Evolutionary conservation across 129 eudicot species (phyloP), one percentile per base, ranked within the genome.

Genomic region (Artemisia tridentata): DNA sequence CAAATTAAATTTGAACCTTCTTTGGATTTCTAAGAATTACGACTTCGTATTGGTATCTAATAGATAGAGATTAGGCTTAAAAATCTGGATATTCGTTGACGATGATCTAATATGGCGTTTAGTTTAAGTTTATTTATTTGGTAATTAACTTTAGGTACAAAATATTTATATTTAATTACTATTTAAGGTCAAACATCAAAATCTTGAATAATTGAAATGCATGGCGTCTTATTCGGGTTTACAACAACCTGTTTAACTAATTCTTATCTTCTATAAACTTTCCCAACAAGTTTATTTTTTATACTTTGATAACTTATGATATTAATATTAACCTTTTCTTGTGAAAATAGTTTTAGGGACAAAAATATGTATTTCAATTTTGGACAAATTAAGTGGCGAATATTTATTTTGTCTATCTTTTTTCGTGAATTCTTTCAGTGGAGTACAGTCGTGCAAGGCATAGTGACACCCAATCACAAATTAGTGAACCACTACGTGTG

Each of bases 171-270:
- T 55, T 55, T 14, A 67, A 8, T 67, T 45, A 67, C 27, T n/a
- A 16, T 0, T 27, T 67, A 47, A 27, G 80, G 80, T 75, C 62
- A 56, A 56, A 56, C 62, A 21, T 75, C 74, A 67, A 55, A 52
- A 69, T 69, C 73, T 52, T 70, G 53, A 38, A 70, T 70, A 45
- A 13, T 41, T 64, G 38, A 46, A 47, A 67, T 25, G 49, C 13
- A 57, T 67, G 72, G 61, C 70, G 68, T 62, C 17, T 72, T 72
- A 27, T 29, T 73, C 46, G 69, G 70, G 77, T 72, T 61, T 72
- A 47, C 34, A 72, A 60, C 77, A 16, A 72, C 69, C 60, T 15
- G 56, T 20, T 48, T 72, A 72, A 72, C 62, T 25, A 72, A 53
- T 50, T 62, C 53, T 25, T 38, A 72, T 72, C 58, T 45, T 21